phyloP scores from a whole-genome alignment of 2,329 filamentous ascomycete genomes.

The Emmonsiellopsis sp. region DNA sequence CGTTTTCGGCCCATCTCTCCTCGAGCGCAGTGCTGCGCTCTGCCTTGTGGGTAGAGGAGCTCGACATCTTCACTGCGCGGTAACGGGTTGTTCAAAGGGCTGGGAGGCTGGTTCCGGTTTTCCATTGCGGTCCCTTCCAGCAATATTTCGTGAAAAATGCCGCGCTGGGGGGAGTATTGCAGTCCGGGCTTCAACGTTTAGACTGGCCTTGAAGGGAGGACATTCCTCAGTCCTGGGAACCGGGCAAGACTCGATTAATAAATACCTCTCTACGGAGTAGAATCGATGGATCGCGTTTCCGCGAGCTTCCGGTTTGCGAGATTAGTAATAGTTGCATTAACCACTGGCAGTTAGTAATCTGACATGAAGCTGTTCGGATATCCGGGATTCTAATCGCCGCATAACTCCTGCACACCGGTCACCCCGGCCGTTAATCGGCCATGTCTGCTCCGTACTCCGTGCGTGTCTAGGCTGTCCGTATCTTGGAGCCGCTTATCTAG shows the following conservation, averaged over 20 bases:
- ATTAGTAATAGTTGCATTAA: background rate
- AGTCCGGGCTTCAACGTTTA: background rate
- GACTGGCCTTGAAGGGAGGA: background rate
- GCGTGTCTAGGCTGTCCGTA: too few species aligned
- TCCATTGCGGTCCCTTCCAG: background rate
- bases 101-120: background rate
- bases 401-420: background rate
- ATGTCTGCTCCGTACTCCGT: too few species aligned
- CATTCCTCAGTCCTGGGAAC: background rate
- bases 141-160: background rate
- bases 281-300: background rate
- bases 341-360: too few species aligned
- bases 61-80: too few species aligned
- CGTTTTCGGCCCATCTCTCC: background rate
- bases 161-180: background rate
- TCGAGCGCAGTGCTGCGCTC: background rate
- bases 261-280: background rate
- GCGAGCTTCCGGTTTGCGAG: background rate
- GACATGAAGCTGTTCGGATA: background rate
- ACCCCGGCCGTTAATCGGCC: too few species aligned
- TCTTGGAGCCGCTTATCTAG: too few species aligned
- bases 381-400: background rate
- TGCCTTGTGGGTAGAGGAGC: background rate
- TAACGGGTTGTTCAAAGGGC: background rate
- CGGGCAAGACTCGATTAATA: background rate